A percentile compares a stretch with the other conserved stretches of the same genome.
These are phyloP conservation scores for Prunus salicina DNA, from an alignment of 306 rosid genomes.

Conservation along the genomic window DNA sequence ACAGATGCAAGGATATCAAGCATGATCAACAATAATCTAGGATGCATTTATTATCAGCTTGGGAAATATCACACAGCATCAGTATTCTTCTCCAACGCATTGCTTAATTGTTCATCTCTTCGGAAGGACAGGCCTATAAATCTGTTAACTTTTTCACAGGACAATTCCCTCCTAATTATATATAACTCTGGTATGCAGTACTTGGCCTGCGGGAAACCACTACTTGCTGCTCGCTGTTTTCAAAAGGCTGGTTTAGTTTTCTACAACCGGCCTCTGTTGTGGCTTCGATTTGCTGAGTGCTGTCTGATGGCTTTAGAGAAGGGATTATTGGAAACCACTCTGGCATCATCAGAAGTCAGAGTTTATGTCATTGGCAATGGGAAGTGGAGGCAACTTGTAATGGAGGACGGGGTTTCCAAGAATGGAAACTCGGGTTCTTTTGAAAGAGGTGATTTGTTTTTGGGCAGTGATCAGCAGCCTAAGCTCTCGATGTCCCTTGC, in stretches of 20 bases:
- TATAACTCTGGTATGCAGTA: constrained; percentile 93
- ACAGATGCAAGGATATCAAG: constrained; percentile 68
- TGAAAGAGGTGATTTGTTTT: constrained; percentile 40
- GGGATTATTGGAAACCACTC: constrained; percentile 53
- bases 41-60: constrained; percentile 93
- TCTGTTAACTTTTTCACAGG: constrained; percentile 72
- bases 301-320: constrained; percentile 91
- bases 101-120: constrained; percentile 64
- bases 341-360: constrained; percentile 51
- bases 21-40: constrained; percentile 87
- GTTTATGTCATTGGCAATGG: constrained; percentile 77
- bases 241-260: constrained; percentile 85
- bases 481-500: constrained; percentile 82
- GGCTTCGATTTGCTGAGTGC: constrained; percentile 98
- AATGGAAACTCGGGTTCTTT: constrained; percentile 39
- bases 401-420: constrained; percentile 57
- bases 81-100: constrained; percentile 84
- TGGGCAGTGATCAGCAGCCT: constrained; percentile 58
- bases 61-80: constrained; percentile 89
- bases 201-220: constrained; percentile 86
- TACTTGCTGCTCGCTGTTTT: constrained; percentile 88
- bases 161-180: constrained; percentile 70
- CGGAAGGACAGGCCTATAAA: constrained; percentile 75
- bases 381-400: constrained; percentile 92
- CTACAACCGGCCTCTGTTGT: constrained; percentile 79